Evolutionary conservation across 2,329 filamentous ascomycete species (phyloP), one percentile per base, ranked within the genome.

Genomic region (Alternaria ventricosa): DNA sequence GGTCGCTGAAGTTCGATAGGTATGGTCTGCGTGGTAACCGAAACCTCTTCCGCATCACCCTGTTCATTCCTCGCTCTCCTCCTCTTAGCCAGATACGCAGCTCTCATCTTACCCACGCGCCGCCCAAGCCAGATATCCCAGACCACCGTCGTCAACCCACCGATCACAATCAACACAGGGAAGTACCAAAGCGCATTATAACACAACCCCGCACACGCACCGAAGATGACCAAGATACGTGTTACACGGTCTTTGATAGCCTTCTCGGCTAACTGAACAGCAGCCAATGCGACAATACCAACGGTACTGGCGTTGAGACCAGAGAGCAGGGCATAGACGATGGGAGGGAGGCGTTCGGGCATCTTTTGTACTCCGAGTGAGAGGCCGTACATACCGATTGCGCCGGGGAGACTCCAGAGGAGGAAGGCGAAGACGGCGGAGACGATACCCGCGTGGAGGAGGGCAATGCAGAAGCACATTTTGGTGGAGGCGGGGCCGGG

Each of bases 151-250:
- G 78, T 76, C 2, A 84, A 11, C 0, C 90, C 90, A 0, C 85
- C 87, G 1, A 82, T 66, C 0, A 86, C 69, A 78, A 93, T 89
- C 5, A 93, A 73, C 0, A 87, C 71, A 0, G 91, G 91, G 49
- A 92, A 93, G 68, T 91, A 94, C 91, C 91, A 94, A 0, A 93
- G 78, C 0, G 90, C 87, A 54, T 88, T 92, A 69, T 93, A 93
- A 53, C 91, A 82, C 67, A 93, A 79, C 0, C 90, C 91, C 0
- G 89, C 90, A 9, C 85, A 83, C 1, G 83, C 91, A 4, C 86
- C 86, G 7, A 89, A 71, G 12, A 92, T 89, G 0, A 93, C 87
- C 2, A 93, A 69, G 0, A 89, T 79, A 1, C 90, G 81, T 0
- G 90, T 89, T 4, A 91, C 51, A 20, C 82, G 82, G 71, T 93